Conservation (phyloP, 768 basidiomycete species). For the Favolaschia claudopus region DNA sequence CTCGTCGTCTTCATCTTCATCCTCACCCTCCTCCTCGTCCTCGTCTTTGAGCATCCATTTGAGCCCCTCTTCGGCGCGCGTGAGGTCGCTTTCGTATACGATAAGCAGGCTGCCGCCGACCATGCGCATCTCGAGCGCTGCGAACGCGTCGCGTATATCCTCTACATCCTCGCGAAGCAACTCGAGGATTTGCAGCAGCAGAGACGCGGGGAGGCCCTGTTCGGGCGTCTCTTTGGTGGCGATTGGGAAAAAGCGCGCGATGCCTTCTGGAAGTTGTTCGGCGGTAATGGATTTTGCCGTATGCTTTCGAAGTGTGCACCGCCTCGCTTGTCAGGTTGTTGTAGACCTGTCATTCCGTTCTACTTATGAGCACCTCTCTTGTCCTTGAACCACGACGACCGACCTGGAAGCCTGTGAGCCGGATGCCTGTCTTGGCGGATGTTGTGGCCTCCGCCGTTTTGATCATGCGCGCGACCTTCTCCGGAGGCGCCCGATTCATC, state of each 20-base stretch:
- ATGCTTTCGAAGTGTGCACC: conserved; percentile 72
- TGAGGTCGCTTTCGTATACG: conserved; percentile 69
- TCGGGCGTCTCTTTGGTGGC: conserved; percentile 26
- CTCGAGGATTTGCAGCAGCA: conserved; percentile 65
- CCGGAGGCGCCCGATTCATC: conserved; percentile 69
- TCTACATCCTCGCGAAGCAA: conserved; percentile 60
- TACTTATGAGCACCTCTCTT: conserved; percentile 1
- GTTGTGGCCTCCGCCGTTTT: conserved; percentile 76
- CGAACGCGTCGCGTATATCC: conserved; percentile 58
- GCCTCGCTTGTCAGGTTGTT: conserved; percentile 64
- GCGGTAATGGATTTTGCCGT: conserved; percentile 79
- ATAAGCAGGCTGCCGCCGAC: conserved; percentile 84
- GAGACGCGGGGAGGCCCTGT: conserved; percentile 62
- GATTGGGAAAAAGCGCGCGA: conserved; percentile 81
- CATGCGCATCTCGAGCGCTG: conserved; percentile 74
- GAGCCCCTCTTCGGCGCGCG: conserved; percentile 49
- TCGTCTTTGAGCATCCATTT: conserved; percentile 35
- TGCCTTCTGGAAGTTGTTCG: conserved; percentile 76
- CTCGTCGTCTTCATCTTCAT: conserved; percentile 36
- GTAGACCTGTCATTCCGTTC: conserved; percentile 64
- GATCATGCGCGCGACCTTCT: conserved; percentile 84
- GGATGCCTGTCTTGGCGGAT: conserved; percentile 74
- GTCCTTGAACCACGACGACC: conserved; percentile 27
- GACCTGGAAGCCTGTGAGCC: conserved; percentile 93
- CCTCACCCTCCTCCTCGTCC: conserved; percentile 31